Evolutionary conservation across 1,139 yeast genomes (phyloP).

Genomic region (Wickerhamomyces sp.): DNA sequence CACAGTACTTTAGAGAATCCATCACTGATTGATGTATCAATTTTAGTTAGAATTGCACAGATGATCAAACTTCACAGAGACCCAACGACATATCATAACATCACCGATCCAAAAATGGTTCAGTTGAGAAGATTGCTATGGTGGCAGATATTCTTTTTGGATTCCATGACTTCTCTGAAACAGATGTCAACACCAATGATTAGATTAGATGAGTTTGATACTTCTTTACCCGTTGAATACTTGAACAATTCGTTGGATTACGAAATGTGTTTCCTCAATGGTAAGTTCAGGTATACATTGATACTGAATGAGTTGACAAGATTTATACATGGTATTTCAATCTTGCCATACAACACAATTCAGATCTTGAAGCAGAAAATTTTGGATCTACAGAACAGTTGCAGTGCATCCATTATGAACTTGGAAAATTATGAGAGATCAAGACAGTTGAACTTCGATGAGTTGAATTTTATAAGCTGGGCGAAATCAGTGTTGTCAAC

Average conservation of each 20-base stretch:
- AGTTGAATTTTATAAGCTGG: constrained; percentile 43
- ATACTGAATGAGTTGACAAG: constrained; percentile 44
- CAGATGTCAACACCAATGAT: constrained; percentile 55
- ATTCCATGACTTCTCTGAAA: constrained; percentile 52
- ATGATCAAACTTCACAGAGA: constrained; percentile 53
- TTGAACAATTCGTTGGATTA: constrained; percentile 15
- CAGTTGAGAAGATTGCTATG: constrained; percentile 52
- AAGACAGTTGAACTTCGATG: constrained; percentile 30
- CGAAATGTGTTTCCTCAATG: constrained; percentile 39
- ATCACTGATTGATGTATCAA: constrained; percentile 30
- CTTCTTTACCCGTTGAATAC: constrained; percentile 46
- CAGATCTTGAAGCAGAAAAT: constrained; percentile 43
- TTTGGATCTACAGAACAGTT: constrained; percentile 41
- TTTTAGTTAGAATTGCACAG: constrained; percentile 46
- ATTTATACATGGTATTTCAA: constrained; percentile 21
- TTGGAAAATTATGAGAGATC: constrained; percentile 22
- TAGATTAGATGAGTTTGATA: constrained; percentile 50
- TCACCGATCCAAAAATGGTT: constrained; percentile 42
- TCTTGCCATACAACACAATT: constrained; percentile 31
- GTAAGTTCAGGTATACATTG: constrained; percentile 47
- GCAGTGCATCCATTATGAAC: constrained; percentile 40
- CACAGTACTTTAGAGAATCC: constrained; percentile 56
- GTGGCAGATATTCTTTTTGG: constrained; percentile 64
- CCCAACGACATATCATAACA: constrained; percentile 45
- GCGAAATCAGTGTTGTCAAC: constrained; percentile 44